phyloP scores from a whole-genome alignment of 2,329 filamentous ascomycete genomes.

The Botryotinia calthae region DNA sequence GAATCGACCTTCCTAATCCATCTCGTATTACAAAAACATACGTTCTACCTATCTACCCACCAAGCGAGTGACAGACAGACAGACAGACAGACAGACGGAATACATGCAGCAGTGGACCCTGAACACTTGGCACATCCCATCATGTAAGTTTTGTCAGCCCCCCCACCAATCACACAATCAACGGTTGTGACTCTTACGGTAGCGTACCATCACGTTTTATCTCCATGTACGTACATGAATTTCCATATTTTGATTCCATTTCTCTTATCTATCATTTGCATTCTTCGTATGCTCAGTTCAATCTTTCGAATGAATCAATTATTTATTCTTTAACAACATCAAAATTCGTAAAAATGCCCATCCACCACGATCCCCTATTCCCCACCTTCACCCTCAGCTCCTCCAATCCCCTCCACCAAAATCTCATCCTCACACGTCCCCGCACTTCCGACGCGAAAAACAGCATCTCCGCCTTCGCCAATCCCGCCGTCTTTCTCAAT shows the following conservation, averaged over 20 bases:
- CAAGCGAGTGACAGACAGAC: background rate
- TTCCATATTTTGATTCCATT: background rate
- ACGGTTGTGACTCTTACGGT: background rate
- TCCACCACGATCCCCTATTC: background rate
- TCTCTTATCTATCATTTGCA: background rate
- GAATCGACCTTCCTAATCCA: background rate
- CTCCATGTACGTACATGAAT: background rate
- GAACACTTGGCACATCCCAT: background rate
- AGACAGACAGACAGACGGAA: too few relatives aligned
- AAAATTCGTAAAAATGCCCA: background rate
- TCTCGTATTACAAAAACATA: background rate
- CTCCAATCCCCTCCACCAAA: background rate
- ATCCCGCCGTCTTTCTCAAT: background rate
- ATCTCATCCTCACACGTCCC: constrained; percentile 9
- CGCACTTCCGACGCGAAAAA: background rate
- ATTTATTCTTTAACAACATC: background rate
- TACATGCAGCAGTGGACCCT: constrained; percentile 4
- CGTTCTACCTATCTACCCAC: too few relatives aligned
- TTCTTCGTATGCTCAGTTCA: too few relatives aligned
- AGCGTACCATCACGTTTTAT: background rate
- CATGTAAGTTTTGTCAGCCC: background rate
- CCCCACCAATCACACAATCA: background rate
- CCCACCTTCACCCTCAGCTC: background rate
- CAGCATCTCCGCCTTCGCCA: background rate
- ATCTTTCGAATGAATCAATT: background rate